phyloP scores from a whole-genome alignment of 495 filamentous ascomycete species.

The Aspergillus sparsus region DNA sequence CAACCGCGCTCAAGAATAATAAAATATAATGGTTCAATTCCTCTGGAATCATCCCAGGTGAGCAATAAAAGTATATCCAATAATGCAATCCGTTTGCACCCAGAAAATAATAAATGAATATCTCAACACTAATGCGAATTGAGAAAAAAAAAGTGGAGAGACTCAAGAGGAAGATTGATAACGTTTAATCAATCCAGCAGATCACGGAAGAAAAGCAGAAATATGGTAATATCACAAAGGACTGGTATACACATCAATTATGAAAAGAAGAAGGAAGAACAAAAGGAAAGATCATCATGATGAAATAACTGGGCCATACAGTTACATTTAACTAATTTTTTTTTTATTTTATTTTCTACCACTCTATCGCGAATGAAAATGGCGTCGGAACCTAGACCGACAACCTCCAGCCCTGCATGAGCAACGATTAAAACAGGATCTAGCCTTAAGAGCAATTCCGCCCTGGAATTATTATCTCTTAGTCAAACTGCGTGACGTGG shows the following conservation, averaged over 20 bases:
- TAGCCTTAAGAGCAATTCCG: background rate
- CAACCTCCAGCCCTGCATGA: background rate
- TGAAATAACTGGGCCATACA: background rate
- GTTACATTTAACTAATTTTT: background rate
- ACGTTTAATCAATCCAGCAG: too few relatives aligned
- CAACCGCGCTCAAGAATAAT: background rate
- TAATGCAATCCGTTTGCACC: background rate
- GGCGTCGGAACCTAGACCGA: background rate
- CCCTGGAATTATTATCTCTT: background rate
- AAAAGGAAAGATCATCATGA: background rate
- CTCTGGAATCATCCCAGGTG: background rate
- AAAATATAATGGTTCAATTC: background rate
- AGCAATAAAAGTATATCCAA: background rate
- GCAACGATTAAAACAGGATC: background rate
- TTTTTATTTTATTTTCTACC: background rate
- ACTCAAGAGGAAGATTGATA: too few relatives aligned
- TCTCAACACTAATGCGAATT: background rate
- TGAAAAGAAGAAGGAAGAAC: too few relatives aligned
- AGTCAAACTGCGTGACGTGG: constrained; percentile 1
- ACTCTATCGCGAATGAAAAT: background rate
- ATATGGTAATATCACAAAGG: background rate
- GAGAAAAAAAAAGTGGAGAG: too few relatives aligned
- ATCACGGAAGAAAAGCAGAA: too few relatives aligned
- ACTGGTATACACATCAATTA: background rate
- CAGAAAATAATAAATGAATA: background rate